Conservation (phyloP, 768 basidiomycete genomes). For the Gelatoporia subvermispora region DNA sequence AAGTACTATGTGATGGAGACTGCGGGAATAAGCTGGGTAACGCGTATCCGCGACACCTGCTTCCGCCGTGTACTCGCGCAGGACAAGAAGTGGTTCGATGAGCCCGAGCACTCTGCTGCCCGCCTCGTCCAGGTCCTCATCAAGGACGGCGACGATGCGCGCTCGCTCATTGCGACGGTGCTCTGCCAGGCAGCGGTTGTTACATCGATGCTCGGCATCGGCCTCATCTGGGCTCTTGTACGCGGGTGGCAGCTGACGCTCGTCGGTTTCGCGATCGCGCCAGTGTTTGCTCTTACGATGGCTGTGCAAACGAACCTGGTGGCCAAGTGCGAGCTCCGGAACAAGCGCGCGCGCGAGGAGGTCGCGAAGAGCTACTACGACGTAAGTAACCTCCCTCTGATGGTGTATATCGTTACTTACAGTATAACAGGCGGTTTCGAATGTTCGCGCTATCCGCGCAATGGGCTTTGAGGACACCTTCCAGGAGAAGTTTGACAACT, state of each 20-base stretch:
- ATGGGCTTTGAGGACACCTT: slow-evolving; percentile 83
- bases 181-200: slow-evolving; percentile 72
- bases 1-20: slow-evolving; percentile 83
- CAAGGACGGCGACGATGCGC: slow-evolving; percentile 88
- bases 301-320: slow-evolving; percentile 70
- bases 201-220: slow-evolving; percentile 73
- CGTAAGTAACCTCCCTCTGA: slow-evolving; percentile 37
- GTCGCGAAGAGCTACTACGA: slow-evolving; percentile 85
- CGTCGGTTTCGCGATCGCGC: slow-evolving; percentile 82
- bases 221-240: slow-evolving; percentile 84
- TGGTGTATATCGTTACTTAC: slow-evolving; percentile 5
- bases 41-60: slow-evolving; percentile 49
- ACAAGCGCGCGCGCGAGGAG: slow-evolving; percentile 84
- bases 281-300: slow-evolving; percentile 75
- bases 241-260: slow-evolving; percentile 91
- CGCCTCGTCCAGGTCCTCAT: slow-evolving; percentile 70
- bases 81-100: slow-evolving; percentile 87
- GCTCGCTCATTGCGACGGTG: slow-evolving; percentile 68
- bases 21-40: slow-evolving; percentile 71
- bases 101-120: slow-evolving; percentile 49
- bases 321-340: slow-evolving; percentile 65
- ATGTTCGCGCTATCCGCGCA: slow-evolving; percentile 80
- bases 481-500: slow-evolving; percentile 58
- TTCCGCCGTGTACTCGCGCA: slow-evolving; percentile 64
- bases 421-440: slow-evolving; percentile 56